Evolutionary conservation across 2,329 filamentous ascomycete genomes (phyloP).

Genomic region (Trichoderma brevicompactum): DNA sequence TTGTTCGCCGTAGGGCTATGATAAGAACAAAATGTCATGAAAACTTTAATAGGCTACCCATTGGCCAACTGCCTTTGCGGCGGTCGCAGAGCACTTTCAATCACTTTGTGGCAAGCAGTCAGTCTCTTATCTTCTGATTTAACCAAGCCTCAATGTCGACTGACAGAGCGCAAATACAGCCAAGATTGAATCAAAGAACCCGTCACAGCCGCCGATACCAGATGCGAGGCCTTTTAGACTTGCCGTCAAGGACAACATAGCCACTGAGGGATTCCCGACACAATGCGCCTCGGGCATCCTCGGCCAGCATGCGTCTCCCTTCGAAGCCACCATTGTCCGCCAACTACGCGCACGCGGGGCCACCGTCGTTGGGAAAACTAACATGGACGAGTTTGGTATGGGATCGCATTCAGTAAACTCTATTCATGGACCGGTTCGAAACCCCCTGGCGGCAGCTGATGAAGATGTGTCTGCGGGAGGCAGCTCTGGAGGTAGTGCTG

Average conservation of each 20-base stretch:
- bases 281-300: slow-evolving; percentile 84
- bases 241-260: slow-evolving; percentile 79
- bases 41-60: background rate
- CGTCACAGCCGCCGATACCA: slow-evolving; percentile 32
- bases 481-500: slow-evolving; percentile 91
- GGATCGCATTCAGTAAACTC: slow-evolving; percentile 81
- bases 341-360: slow-evolving; percentile 68
- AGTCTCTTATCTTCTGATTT: slow-evolving; percentile 20
- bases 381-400: slow-evolving; percentile 97
- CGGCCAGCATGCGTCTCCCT: slow-evolving; percentile 71
- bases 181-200: slow-evolving; percentile 27
- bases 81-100: slow-evolving; percentile 42
- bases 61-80: slow-evolving; percentile 32
- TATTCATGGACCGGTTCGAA: slow-evolving; percentile 66
- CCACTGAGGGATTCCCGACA: slow-evolving; percentile 67
- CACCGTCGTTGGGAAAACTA: slow-evolving; percentile 76
- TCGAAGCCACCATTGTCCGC: slow-evolving; percentile 78
- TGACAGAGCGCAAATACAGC: slow-evolving; percentile 23
- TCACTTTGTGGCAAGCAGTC: slow-evolving; percentile 44
- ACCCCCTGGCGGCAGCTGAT: slow-evolving; percentile 46
- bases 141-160: background rate
- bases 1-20: slow-evolving; percentile 35
- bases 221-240: slow-evolving; percentile 49
- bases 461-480: slow-evolving; percentile 72
- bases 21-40: slow-evolving; percentile 16